Conservation (phyloP, 192 early-diverging fungal species). For the Linnemannia elongata region DNA sequence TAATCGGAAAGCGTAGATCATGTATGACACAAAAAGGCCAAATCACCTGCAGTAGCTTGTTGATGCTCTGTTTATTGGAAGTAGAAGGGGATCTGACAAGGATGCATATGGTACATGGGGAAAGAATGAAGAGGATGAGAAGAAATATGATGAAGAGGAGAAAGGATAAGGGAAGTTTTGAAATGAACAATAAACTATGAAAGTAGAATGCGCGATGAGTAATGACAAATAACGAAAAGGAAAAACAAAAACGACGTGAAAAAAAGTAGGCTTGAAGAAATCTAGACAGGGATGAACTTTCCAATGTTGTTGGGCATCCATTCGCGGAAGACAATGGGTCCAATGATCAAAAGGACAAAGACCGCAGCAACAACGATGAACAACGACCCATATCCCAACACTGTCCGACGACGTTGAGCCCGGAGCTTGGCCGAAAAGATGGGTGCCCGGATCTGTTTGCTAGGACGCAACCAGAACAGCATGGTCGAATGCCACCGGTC, state of each 20-base stretch:
- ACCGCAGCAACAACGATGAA: constrained; percentile 70
- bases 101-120: no score
- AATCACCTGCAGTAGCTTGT: neutral
- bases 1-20: no score
- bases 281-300: neutral
- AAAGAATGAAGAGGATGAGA: neutral
- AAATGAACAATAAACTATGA: neutral
- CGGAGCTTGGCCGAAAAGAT: constrained; percentile 77
- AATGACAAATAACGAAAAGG: no score
- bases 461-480: constrained; percentile 85
- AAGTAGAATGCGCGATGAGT: neutral
- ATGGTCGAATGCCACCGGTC: constrained; percentile 80
- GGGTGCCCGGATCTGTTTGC: constrained; percentile 78
- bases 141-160: neutral
- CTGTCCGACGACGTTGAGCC: constrained; percentile 69
- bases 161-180: neutral
- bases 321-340: constrained; percentile 57
- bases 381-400: constrained; percentile 74
- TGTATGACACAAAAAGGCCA: no score
- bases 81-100: neutral
- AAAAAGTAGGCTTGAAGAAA: neutral
- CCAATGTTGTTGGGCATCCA: constrained; percentile 13
- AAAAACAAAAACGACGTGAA: neutral
- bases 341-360: constrained; percentile 73
- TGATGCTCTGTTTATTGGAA: neutral